Evolutionary conservation across 352 stramenopile genomes (phyloP).

Genomic region (Globisporangium recalcitrans): DNA sequence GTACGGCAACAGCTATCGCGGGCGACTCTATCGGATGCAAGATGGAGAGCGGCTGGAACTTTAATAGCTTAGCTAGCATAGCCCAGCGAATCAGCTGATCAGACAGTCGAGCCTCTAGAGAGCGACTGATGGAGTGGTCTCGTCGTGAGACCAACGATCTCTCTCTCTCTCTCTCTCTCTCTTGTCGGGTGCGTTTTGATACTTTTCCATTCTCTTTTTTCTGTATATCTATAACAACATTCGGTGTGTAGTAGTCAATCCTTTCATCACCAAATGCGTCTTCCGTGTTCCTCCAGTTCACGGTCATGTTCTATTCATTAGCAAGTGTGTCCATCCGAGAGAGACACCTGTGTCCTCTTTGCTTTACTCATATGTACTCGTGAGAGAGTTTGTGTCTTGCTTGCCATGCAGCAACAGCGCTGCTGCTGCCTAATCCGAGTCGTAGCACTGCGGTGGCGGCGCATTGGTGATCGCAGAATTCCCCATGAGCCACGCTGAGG

Average conservation of each 20-base stretch:
- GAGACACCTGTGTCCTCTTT: not conserved
- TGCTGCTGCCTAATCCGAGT: conserved; percentile 2
- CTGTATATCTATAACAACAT: conserved; percentile 7
- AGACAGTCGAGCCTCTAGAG: not conserved
- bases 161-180: not conserved
- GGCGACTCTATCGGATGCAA: conserved; percentile 41
- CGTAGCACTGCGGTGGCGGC: not conserved
- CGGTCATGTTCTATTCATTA: too few relatives aligned
- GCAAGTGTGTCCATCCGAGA: not conserved
- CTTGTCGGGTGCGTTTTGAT: not conserved
- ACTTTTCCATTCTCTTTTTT: not conserved
- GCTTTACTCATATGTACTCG: not conserved
- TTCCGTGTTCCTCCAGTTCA: not conserved
- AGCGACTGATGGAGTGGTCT: not conserved
- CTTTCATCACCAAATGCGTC: not conserved
- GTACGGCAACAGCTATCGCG: conserved; percentile 80
- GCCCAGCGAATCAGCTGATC: not conserved
- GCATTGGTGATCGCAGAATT: not conserved
- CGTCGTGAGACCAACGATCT: not conserved
- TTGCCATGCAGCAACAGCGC: not conserved
- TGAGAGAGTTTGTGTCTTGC: not conserved
- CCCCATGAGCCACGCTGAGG: conserved; percentile 46
- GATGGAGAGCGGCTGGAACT: conserved; percentile 12
- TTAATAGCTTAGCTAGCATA: conserved; percentile 1
- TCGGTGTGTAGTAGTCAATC: not conserved